Evolutionary conservation across 78 protist species (phyloP).

Genomic region (slime mould (Dictyostelium discoideum)): DNA sequence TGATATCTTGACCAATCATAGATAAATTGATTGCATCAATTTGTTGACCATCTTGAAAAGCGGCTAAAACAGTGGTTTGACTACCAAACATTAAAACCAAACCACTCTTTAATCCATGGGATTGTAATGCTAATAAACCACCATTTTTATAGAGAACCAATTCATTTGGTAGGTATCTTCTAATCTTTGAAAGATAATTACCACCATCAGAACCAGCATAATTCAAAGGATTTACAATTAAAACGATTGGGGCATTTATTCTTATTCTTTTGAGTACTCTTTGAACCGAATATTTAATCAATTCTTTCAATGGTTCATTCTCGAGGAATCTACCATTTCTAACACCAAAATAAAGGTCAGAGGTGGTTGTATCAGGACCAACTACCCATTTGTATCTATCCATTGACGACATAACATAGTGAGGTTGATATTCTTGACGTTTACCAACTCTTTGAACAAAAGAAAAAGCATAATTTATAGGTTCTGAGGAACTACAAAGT

Average conservation of each 20-base stretch:
- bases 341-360: not conserved
- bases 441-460: not conserved
- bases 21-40: not conserved
- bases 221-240: constrained; percentile 7
- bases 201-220: not conserved
- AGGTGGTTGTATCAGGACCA: not conserved
- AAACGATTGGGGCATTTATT: not conserved
- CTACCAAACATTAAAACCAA: constrained; percentile 29
- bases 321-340: not conserved
- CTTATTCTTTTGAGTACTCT: not conserved
- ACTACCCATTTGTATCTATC: constrained; percentile 33
- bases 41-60: not conserved
- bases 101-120: constrained; percentile 34
- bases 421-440: constrained; percentile 32
- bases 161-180: not conserved
- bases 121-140: constrained; percentile 18
- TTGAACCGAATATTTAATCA: not conserved
- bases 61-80: not conserved
- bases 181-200: not conserved
- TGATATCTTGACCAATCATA: not conserved
- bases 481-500: not conserved
- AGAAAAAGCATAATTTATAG: not conserved
- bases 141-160: constrained; percentile 2
- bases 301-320: not conserved
- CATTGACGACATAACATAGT: constrained; percentile 9